Evolutionary conservation across 768 basidiomycete species (phyloP).

Genomic region (Serendipita sp.): DNA sequence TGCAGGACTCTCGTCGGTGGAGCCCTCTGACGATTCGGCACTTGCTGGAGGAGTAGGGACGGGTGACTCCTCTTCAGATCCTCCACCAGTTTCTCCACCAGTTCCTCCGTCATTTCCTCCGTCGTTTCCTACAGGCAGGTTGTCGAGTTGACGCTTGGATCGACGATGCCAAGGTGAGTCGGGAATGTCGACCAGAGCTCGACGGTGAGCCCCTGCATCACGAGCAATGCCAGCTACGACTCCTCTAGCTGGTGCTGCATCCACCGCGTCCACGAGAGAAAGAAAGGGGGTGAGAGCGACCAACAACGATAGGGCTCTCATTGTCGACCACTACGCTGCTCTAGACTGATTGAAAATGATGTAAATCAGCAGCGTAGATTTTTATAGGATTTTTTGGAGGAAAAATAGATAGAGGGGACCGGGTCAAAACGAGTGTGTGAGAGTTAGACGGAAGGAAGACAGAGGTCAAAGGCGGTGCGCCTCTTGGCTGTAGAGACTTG

Average conservation of each 20-base stretch:
- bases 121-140: not conserved
- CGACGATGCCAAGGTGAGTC: conserved; percentile 5
- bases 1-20: no score
- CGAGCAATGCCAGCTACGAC: not conserved
- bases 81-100: not conserved
- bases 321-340: not conserved
- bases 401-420: not conserved
- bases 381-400: not conserved
- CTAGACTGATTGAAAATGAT: not conserved
- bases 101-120: not conserved
- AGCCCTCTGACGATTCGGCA: not conserved
- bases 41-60: not conserved
- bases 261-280: not conserved
- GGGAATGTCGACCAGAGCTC: not conserved
- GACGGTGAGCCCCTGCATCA: not conserved
- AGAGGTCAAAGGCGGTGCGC: not conserved
- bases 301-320: not conserved
- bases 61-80: not conserved
- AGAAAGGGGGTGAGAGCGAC: not conserved
- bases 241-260: not conserved
- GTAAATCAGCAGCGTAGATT: not conserved
- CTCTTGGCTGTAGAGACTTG: no score
- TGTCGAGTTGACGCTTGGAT: not conserved
- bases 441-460: not conserved
- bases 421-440: not conserved